phyloP scores from a whole-genome alignment of 1,139 yeast genomes.

The Scheffersomyces titani region DNA sequence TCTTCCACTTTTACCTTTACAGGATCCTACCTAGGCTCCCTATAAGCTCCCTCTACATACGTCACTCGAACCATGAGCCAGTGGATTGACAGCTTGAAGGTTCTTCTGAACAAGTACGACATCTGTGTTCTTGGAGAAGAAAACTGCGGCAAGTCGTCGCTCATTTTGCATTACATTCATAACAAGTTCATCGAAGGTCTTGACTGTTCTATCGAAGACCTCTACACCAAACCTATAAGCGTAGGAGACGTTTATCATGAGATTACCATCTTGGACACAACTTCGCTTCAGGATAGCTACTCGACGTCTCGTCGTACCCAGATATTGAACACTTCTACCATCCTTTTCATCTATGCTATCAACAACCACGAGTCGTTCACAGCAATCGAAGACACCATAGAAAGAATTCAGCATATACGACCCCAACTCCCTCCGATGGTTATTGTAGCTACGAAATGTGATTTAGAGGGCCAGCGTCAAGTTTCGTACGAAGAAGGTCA shows the following conservation, averaged over 20 bases:
- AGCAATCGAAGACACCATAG: conserved; percentile 27
- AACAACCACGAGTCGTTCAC: conserved; percentile 27
- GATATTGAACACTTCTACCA: conserved; percentile 29
- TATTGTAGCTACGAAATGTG: conserved; percentile 36
- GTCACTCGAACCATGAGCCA: conserved; percentile 1
- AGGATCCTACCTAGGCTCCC: background rate
- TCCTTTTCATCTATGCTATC: conserved; percentile 35
- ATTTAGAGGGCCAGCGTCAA: conserved; percentile 25
- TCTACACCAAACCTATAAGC: conserved; percentile 28
- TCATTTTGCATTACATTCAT: conserved; percentile 28
- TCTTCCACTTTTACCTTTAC: background rate
- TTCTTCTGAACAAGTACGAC: conserved; percentile 29
- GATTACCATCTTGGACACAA: conserved; percentile 30
- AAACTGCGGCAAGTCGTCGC: conserved; percentile 32
- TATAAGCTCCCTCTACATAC: background rate
- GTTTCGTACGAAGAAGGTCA: conserved; percentile 31
- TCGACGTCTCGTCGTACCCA: conserved; percentile 28
- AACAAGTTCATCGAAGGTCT: conserved; percentile 18
- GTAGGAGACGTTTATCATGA: conserved; percentile 19
- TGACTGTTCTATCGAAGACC: conserved; percentile 29
- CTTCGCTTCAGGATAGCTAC: conserved; percentile 25
- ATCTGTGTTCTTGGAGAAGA: conserved; percentile 34
- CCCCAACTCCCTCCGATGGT: conserved; percentile 29
- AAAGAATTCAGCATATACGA: conserved; percentile 20
- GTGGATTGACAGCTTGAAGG: conserved; percentile 19